Percentiles rank a stretch among this genome's conserved stretches.
phyloP scores from a whole-genome alignment of 306 rosid species.

The Leucaena leucocephala region DNA sequence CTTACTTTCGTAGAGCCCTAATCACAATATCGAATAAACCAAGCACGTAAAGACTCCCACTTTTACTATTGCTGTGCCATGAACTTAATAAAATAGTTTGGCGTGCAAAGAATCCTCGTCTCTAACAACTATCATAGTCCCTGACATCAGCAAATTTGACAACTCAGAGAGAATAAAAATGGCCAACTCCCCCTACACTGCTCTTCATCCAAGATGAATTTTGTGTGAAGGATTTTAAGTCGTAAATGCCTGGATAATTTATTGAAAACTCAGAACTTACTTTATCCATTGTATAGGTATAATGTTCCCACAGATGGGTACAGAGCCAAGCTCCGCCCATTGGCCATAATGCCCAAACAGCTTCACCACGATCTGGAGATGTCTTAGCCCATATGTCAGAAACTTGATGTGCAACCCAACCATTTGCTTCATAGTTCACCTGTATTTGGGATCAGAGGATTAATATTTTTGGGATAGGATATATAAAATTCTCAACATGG shows the following conservation, averaged over 20 bases:
- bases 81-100: slow-evolving; percentile 25
- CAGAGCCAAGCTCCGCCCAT: slow-evolving; percentile 98
- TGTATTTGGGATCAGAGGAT: slow-evolving; percentile 39
- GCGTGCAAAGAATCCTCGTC: slow-evolving; percentile 14
- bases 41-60: slow-evolving; percentile 15
- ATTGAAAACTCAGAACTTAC: slow-evolving; percentile 51
- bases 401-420: slow-evolving; percentile 97
- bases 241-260: slow-evolving; percentile 20
- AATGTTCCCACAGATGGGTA: slow-evolving; percentile 96
- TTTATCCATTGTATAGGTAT: slow-evolving; percentile 77
- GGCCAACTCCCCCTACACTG: neutral
- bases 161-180: slow-evolving; percentile 1
- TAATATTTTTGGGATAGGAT: slow-evolving; percentile 18
- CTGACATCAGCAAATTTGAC: slow-evolving; percentile 16
- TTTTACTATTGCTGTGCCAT: slow-evolving; percentile 18
- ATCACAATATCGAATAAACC: slow-evolving; percentile 10
- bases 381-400: slow-evolving; percentile 93
- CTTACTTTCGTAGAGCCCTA: neutral
- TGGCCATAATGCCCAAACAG: slow-evolving; percentile 97
- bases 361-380: slow-evolving; percentile 86
- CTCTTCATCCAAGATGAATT: slow-evolving; percentile 22
- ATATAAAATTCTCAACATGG: slow-evolving; percentile 25
- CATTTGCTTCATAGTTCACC: slow-evolving; percentile 88
- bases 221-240: slow-evolving; percentile 24
- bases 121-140: slow-evolving; percentile 11